Base-by-base conservation (phyloP, 2,329 filamentous ascomycete species). In the Volutella citrinella region DNA sequence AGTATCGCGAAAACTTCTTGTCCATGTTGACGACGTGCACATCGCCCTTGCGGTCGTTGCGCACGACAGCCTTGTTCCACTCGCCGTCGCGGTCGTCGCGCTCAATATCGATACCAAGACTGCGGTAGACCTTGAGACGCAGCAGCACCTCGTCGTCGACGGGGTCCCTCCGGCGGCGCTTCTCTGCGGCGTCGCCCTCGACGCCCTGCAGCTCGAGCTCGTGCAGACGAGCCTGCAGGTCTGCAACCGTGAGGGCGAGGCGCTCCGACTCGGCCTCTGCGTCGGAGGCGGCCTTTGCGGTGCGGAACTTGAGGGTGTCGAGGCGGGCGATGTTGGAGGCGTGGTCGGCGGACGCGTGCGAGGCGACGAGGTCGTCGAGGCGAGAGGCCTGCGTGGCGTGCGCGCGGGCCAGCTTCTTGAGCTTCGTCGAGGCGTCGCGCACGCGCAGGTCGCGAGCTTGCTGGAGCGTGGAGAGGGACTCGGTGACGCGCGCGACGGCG, bases 1-100 rank as follows among this genome's bases (percentile, higher is more conserved):
- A 96, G 60, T 85, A 91, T 43, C 82, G 76, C 38, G 87, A 91
- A 60, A 95, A 90, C 66, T 93, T 95, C 52, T 85, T 82, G 53
- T 97, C 90, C 60, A 98, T 82, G 55, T 95, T 95, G 41, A 98
- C 83, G 30, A 97, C 87, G 59, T 95, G 87, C 32, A 97, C 88
- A 59, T 97, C 90, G 8, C 89, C 90, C 68, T 89, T 91, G 46
- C 80, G 75, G 40, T 82, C 82, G 57, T 95, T 96, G 43, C 88
- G 72, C 47, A 97, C 83, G 13, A 95, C 77, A 2, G 90, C 91
- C 56, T 87, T 86, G 49, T 77, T 82, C 68, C 91, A 96, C 58
- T 88, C 87, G 20, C 89, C 89, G 21, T 74, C 72, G 44, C 64
- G 63, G 40, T 87, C 85, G 34, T 87, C 84, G 41, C 77, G 62